Evolutionary conservation across 805 yeast species (phyloP).

Genomic region (Blastobotrys terrestris): DNA sequence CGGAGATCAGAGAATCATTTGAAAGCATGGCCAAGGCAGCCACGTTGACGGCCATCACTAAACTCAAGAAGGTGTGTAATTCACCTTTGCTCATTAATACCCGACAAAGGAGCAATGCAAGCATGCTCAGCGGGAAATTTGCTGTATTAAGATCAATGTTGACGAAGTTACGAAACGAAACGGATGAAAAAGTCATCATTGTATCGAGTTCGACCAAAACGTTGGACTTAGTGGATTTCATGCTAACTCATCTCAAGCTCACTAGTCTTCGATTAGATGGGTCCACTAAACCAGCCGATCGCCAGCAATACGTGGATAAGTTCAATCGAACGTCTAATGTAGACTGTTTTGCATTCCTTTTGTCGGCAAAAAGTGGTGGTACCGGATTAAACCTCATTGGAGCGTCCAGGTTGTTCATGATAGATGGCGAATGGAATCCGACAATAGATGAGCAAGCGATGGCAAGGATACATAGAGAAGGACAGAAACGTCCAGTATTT

Average conservation of each 20-base stretch:
- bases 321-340: slow-evolving; percentile 50
- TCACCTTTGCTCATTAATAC: slow-evolving; percentile 66
- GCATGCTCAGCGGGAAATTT: slow-evolving; percentile 50
- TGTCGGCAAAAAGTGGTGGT: slow-evolving; percentile 92
- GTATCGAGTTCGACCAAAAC: slow-evolving; percentile 88
- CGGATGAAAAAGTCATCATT: slow-evolving; percentile 71
- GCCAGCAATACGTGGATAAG: slow-evolving; percentile 59
- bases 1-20: slow-evolving; percentile 25
- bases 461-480: slow-evolving; percentile 94
- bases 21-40: slow-evolving; percentile 16
- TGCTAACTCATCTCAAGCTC: slow-evolving; percentile 45
- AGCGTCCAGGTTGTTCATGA: slow-evolving; percentile 75
- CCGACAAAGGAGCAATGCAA: slow-evolving; percentile 19
- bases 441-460: slow-evolving; percentile 87
- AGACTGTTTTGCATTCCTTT: slow-evolving; percentile 54
- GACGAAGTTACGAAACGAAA: slow-evolving; percentile 37
- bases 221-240: slow-evolving; percentile 60
- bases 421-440: slow-evolving; percentile 98
- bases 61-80: slow-evolving; percentile 76
- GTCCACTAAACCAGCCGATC: slow-evolving; percentile 57
- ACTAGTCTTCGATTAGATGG: slow-evolving; percentile 74
- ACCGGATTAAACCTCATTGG: slow-evolving; percentile 87
- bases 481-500: slow-evolving; percentile 71
- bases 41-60: slow-evolving; percentile 62
- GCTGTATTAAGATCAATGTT: slow-evolving; percentile 52